Conservation (phyloP, 257 asterid genomes). For the Solanum sejunctum region DNA sequence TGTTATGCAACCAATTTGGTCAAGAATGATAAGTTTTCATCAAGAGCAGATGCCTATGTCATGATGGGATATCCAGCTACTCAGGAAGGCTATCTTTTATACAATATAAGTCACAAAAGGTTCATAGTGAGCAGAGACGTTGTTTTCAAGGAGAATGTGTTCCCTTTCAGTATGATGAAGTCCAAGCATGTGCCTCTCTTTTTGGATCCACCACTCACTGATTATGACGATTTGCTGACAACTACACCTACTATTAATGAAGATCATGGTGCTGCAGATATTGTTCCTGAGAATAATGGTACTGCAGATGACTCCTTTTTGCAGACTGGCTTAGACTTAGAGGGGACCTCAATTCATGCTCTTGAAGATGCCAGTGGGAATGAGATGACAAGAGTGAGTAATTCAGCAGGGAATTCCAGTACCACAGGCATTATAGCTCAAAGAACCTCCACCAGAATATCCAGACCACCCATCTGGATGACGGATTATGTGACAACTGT, state of each 20-base stretch:
- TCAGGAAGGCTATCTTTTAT: too few species aligned
- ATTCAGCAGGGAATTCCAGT: too few species aligned
- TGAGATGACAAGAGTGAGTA: neutral
- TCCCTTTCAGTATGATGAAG: too few species aligned
- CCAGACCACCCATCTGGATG: neutral
- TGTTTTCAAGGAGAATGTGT: neutral
- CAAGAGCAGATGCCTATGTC: neutral
- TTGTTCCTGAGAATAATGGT: too few species aligned
- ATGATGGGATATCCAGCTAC: neutral
- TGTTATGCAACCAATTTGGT: neutral
- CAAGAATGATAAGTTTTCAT: neutral
- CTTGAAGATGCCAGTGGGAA: too few species aligned
- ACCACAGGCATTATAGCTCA: neutral
- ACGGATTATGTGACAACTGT: neutral
- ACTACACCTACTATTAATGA: rapidly evolving
- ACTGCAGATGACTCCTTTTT: too few species aligned
- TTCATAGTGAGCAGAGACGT: neutral
- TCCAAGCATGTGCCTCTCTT: too few species aligned
- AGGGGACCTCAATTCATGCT: too few species aligned
- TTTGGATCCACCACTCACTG: neutral
- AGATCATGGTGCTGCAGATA: too few species aligned
- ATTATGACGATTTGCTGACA: neutral
- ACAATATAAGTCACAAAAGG: too few species aligned
- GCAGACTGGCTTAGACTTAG: too few species aligned
- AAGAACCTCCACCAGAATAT: rapidly evolving